Percentiles rank a stretch among this genome's conserved stretches.
These are phyloP conservation scores for Vaccinium macrocarpon DNA, from an alignment of 148 eudicot genomes.

Conservation along the genomic window DNA sequence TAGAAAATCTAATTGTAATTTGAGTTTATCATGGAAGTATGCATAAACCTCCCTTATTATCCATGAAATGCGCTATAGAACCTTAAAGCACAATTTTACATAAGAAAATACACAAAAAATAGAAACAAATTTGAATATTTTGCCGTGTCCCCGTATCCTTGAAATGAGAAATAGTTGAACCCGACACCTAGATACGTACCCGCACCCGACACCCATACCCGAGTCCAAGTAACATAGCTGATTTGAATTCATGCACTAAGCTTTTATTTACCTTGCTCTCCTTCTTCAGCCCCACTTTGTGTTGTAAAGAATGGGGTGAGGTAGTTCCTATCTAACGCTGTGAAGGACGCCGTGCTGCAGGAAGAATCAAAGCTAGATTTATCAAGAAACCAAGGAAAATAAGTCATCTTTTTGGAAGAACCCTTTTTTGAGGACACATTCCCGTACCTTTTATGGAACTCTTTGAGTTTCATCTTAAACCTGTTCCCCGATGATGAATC, in stretches of 20 bases:
- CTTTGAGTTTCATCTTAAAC: conserved; percentile 84
- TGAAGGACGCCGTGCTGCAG: conserved; percentile 81
- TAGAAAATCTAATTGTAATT: no score
- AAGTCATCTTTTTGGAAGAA: background rate
- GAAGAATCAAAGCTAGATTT: conserved; percentile 17
- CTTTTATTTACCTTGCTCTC: conserved; percentile 50
- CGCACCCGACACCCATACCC: no score
- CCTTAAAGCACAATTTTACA: no score
- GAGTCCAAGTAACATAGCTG: no score
- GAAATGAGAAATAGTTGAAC: no score
- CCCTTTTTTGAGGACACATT: background rate
- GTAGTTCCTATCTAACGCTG: conserved; percentile 87
- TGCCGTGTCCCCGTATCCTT: no score
- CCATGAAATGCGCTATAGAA: no score
- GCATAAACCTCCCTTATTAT: no score
- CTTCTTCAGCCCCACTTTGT: conserved; percentile 77
- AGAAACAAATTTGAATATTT: no score
- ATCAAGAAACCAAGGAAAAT: conserved; percentile 9
- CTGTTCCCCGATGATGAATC: conserved; percentile 79
- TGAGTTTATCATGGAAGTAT: no score
- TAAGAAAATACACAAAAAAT: no score
- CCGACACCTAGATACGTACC: no score
- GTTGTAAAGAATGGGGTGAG: conserved; percentile 94
- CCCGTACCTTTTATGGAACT: conserved; percentile 75
- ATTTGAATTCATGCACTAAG: background rate